Conservation (phyloP, 2,329 filamentous ascomycete species). For the Furcasterigmium sp. region DNA sequence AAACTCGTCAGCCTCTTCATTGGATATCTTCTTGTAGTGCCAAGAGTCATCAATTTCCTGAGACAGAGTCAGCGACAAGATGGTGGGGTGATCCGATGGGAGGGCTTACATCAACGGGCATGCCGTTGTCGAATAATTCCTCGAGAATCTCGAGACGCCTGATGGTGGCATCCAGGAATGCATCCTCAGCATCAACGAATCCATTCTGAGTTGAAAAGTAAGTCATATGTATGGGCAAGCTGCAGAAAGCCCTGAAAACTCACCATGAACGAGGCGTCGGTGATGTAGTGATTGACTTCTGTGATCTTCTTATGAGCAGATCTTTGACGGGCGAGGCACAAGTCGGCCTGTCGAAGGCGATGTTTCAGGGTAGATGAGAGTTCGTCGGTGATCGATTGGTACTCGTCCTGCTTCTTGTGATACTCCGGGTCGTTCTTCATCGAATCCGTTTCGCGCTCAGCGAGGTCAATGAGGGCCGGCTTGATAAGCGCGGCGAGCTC, state of each 20-base stretch:
- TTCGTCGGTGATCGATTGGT: constrained; percentile 42
- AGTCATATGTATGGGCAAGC: constrained; percentile 5
- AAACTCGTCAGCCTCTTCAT: constrained; percentile 38
- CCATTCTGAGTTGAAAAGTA: constrained; percentile 21
- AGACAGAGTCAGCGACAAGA: constrained; percentile 12
- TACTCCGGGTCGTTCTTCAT: constrained; percentile 48
- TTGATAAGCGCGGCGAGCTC: constrained; percentile 58
- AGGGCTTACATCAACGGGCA: constrained; percentile 44
- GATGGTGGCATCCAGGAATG: constrained; percentile 39
- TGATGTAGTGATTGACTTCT: constrained; percentile 29
- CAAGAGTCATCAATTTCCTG: constrained; percentile 38
- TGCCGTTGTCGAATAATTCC: constrained; percentile 32
- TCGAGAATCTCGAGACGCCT: constrained; percentile 40
- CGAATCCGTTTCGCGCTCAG: constrained; percentile 52
- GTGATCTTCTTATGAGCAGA: constrained; percentile 28
- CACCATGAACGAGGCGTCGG: constrained; percentile 33
- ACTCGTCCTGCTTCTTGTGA: constrained; percentile 49
- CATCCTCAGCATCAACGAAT: constrained; percentile 30
- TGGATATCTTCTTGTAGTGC: constrained; percentile 37
- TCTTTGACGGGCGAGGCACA: constrained; percentile 15
- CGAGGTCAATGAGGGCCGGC: constrained; percentile 60
- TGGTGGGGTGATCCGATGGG: constrained; percentile 5
- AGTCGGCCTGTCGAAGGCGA: constrained; percentile 23
- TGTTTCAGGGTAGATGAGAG: constrained; percentile 32
- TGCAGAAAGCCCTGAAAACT: constrained; percentile 14